Base-by-base conservation (phyloP, 768 basidiomycete genomes). In the Asterophora lycoperdoides region DNA sequence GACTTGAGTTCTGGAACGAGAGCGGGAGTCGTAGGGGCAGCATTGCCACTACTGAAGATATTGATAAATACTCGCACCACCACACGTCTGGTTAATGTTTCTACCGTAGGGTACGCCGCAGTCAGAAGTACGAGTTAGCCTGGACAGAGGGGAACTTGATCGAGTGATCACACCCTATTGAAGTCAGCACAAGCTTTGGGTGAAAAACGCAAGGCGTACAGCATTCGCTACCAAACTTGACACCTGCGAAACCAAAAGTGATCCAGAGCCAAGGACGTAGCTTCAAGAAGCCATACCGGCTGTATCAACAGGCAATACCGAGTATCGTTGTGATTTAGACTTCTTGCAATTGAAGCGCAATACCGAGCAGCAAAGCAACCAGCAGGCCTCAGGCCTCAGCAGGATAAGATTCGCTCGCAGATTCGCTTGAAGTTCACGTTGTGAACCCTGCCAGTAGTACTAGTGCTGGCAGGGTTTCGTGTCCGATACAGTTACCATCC, bases 181-280 rank as follows among this genome's bases (percentile, higher is more conserved):
- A 20, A 28, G 15, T 19, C 18, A 14, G 18, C 14, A 5, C 39
- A 34, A 28, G 10, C 18, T 9, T 19, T 43, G 11, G 18, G 11
- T 9, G 20, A 26, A 11, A 18, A 13, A 13, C 9, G 42, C 44
- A 28, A 19, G n/a, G 49, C 48, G 20, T 42, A 53, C 52, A 53
- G 35, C 52, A 49, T 29, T 54, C 52, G 35, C 44, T 46, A 2
- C 48, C 52, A 34, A 46, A 54, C 23, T 54, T 44, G 15, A 54
- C 52, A 38, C 52, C 52, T 1, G 52, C 48, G 41, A 53, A 49
- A 30, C 44, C 52, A 28, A 39, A 52, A 1, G 11, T 10, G 30
- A 19, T 5, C 26, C 33, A 29, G 36, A n/a, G n/a, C n/a, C n/a
- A n/a, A n/a, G n/a, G n/a, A n/a, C n/a, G n/a, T n/a, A n/a, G n/a